Percentiles rank a stretch among this genome's conserved stretches.
Conservation (phyloP, 1,139 yeast species). For the Geotrichum candidum region DNA sequence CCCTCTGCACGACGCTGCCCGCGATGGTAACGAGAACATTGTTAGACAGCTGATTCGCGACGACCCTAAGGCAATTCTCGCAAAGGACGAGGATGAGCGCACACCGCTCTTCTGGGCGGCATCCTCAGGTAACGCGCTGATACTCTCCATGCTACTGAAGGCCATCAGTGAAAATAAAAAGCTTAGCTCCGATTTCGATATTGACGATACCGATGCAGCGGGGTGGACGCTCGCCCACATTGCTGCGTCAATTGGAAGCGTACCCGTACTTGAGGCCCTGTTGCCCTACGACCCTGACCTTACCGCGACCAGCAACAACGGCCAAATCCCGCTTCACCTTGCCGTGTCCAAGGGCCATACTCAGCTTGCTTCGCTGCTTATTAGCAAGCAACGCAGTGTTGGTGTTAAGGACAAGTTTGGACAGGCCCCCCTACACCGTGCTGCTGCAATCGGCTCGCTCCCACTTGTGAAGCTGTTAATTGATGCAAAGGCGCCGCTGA, state of each 20-base stretch:
- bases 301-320: slow-evolving; percentile 52
- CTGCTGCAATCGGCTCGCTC: slow-evolving; percentile 70
- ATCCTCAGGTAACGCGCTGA: slow-evolving; percentile 51
- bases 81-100: slow-evolving; percentile 66
- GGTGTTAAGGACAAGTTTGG: slow-evolving; percentile 62
- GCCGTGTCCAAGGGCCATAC: slow-evolving; percentile 66
- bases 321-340: slow-evolving; percentile 70
- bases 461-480: slow-evolving; percentile 48
- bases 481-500: slow-evolving; percentile 56
- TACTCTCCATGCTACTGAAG: slow-evolving; percentile 48
- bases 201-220: slow-evolving; percentile 67
- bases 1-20: slow-evolving; percentile 54
- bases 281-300: slow-evolving; percentile 44
- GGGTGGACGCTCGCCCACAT: slow-evolving; percentile 91
- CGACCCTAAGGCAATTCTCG: slow-evolving; percentile 43
- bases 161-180: slow-evolving; percentile 28
- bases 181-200: slow-evolving; percentile 41
- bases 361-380: slow-evolving; percentile 49
- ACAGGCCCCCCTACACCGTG: slow-evolving; percentile 71
- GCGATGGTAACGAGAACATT: slow-evolving; percentile 47
- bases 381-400: slow-evolving; percentile 45
- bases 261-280: slow-evolving; percentile 44
- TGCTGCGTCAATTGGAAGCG: slow-evolving; percentile 66
- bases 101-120: slow-evolving; percentile 90
- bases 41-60: slow-evolving; percentile 46